Conservation (phyloP, 495 filamentous ascomycete genomes). For the Penicillium steckii region DNA sequence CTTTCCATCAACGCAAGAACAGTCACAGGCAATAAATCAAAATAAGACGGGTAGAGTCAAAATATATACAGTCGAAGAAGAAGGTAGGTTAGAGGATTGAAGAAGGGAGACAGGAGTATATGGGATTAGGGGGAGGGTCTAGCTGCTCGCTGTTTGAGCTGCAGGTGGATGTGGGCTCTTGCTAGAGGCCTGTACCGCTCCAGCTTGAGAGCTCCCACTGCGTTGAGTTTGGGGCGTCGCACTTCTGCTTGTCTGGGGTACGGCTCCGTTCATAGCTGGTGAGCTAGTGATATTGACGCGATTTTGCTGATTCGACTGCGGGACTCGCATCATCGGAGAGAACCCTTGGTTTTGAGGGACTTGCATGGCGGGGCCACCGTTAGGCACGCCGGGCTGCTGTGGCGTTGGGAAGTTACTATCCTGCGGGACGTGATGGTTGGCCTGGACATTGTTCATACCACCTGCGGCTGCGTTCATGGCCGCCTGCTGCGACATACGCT, state of each 20-base stretch:
- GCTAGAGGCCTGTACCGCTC: conserved; percentile 34
- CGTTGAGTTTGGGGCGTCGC: conserved; percentile 52
- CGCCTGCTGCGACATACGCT: conserved; percentile 50
- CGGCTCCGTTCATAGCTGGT: conserved; percentile 40
- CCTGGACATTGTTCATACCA: conserved; percentile 36
- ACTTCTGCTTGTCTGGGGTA: conserved; percentile 43
- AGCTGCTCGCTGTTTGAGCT: conserved; percentile 40
- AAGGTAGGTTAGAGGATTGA: conserved; percentile 4
- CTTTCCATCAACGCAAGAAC: conserved; percentile 14
- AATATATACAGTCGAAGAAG: conserved; percentile 43
- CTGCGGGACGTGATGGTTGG: conserved; percentile 43
- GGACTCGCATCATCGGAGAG: conserved; percentile 69
- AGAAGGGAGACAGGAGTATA: background rate
- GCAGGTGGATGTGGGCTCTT: conserved; percentile 47
- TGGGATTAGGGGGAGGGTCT: conserved; percentile 4
- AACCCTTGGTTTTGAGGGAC: conserved; percentile 62
- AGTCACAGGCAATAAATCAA: conserved; percentile 23
- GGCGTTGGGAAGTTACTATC: conserved; percentile 41
- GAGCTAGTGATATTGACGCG: conserved; percentile 40
- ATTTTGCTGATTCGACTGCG: conserved; percentile 53
- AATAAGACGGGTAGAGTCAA: conserved; percentile 13
- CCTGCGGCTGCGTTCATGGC: conserved; percentile 71
- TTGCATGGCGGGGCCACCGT: conserved; percentile 40
- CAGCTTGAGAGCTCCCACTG: conserved; percentile 43
- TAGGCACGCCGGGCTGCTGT: conserved; percentile 28